Base-by-base conservation (phyloP, 331 rosid species). In the Quercus tomentella region DNA sequence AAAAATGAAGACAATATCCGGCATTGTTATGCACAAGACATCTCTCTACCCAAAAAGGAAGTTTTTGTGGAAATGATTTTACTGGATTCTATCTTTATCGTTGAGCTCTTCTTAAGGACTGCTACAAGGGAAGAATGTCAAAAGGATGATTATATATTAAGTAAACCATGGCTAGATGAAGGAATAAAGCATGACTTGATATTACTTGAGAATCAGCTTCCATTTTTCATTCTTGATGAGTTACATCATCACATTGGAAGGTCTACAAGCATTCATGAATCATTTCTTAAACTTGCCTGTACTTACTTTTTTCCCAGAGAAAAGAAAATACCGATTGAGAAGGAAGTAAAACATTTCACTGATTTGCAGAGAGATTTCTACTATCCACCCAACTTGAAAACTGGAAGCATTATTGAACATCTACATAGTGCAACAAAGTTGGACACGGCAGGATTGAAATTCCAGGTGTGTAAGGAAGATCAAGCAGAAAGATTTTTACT, bases 1-100 rank as follows among this genome's bases (percentile, higher is more conserved):
- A 3, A 1, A 2, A 65, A 73, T 2, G 82, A 76, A 49, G 56
- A 21, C 25, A 12, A 37, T 0, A 87, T 87, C 2, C 63, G 80
- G 2, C 74, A 69, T 0, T 72, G 74, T 41, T 87, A 87, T 21
- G 76, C 82, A 4, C 16, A 10, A 49, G 80, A 72, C 5, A 58
- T 76, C 43, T 22, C 56, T 0, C 0, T 21, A 7, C 70, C 79
- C 3, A 2, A 2, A 0, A 76, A 33, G 20, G 57, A 73, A 0
- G 20, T n/a, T 7, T 81, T 78, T 14, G 55, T 76, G 8, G 78
- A 69, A 14, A 73, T 71, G 58, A 18, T 84, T 5, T 18, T 80
- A 10, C 3, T 86, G 33, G 89, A 86, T 65, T 51, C 83, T 2
- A 81, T 86, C 6, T 87, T 87, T 82, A 84, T 82, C 65, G 82